Evolutionary conservation across 2,329 filamentous ascomycete genomes (phyloP).

Genomic region (Lachnellula arida): DNA sequence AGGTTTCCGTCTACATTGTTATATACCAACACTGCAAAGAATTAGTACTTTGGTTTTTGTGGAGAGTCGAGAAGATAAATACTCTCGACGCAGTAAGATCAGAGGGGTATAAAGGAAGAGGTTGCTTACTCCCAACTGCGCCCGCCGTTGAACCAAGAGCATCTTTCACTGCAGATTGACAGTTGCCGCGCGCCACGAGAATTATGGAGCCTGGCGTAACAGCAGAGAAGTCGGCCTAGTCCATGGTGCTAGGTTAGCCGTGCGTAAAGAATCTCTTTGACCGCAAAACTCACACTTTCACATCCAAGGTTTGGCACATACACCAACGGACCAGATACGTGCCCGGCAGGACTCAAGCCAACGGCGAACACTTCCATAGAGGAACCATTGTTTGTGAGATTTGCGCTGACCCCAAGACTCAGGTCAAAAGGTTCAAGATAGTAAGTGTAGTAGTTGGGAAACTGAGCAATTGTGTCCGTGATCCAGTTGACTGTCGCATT

Average conservation of each 20-base stretch:
- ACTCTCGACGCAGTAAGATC: too few species aligned
- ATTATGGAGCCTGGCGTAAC: conserved; percentile 59
- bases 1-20: conserved; percentile 55
- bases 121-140: conserved; percentile 49
- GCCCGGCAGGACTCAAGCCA: conserved; percentile 10
- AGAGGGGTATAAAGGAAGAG: too few species aligned
- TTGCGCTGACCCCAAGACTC: conserved; percentile 4
- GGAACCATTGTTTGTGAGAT: conserved; percentile 8
- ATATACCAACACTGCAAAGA: conserved; percentile 53
- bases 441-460: conserved; percentile 35
- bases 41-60: too few species aligned
- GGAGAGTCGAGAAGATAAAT: too few species aligned
- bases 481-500: conserved; percentile 44
- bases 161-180: conserved; percentile 66
- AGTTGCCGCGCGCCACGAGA: conserved; percentile 63
- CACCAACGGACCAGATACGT: conserved; percentile 11
- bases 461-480: conserved; percentile 34
- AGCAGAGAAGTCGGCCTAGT: conserved; percentile 52
- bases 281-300: conserved; percentile 5
- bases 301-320: conserved; percentile 17
- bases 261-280: too few species aligned
- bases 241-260: not conserved
- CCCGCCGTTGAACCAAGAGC: conserved; percentile 61
- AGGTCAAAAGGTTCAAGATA: conserved; percentile 40
- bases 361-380: conserved; percentile 9